phyloP scores from a whole-genome alignment of 768 basidiomycete genomes.

The Cyclocybe cylindracea region DNA sequence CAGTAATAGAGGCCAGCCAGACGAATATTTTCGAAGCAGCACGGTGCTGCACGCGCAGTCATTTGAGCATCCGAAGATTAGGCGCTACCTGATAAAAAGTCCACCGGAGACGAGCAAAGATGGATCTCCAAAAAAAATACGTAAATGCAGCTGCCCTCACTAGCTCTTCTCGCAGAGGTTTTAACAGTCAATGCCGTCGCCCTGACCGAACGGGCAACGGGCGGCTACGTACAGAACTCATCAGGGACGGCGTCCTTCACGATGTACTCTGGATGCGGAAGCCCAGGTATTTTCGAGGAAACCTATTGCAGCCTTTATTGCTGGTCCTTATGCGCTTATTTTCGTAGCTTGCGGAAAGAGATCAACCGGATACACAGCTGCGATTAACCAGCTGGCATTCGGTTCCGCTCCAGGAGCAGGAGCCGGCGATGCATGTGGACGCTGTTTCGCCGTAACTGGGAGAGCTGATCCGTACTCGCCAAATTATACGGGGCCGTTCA shows the following conservation, averaged over 20 bases:
- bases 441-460: slow-evolving; percentile 58
- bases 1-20: too few relatives aligned
- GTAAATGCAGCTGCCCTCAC: slow-evolving; percentile 19
- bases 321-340: background rate
- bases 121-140: background rate
- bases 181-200: slow-evolving; percentile 22
- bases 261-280: slow-evolving; percentile 49
- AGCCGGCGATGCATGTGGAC: slow-evolving; percentile 61
- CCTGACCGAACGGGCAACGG: slow-evolving; percentile 37
- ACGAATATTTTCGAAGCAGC: too few relatives aligned
- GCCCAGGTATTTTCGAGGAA: slow-evolving; percentile 37
- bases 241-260: slow-evolving; percentile 62
- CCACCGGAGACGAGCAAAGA: background rate
- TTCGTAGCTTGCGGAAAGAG: slow-evolving; percentile 51
- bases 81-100: slow-evolving; percentile 16
- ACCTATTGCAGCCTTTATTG: background rate
- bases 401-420: slow-evolving; percentile 50
- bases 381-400: slow-evolving; percentile 58
- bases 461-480: slow-evolving; percentile 54
- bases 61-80: slow-evolving; percentile 13
- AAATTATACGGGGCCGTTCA: slow-evolving; percentile 48
- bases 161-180: slow-evolving; percentile 20
- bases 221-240: slow-evolving; percentile 54
- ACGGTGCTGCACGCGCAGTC: too few relatives aligned
- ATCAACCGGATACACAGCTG: slow-evolving; percentile 53